A percentile compares a stretch with the other conserved stretches of the same genome.
Conservation (phyloP, 257 asterid species). For the Penstemon davidsonii region DNA sequence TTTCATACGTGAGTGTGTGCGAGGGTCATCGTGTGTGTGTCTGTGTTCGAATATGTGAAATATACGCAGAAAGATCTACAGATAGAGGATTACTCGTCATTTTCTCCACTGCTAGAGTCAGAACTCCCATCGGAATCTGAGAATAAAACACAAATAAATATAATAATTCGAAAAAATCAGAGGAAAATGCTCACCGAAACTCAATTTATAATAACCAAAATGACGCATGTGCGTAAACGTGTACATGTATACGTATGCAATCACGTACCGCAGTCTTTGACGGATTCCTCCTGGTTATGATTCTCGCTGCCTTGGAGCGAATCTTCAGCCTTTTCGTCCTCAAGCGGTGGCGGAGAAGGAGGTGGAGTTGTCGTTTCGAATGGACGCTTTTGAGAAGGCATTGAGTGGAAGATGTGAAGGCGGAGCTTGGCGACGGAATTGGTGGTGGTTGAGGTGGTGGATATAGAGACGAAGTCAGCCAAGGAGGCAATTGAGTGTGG, state of each 20-base stretch:
- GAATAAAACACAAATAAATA: constrained; percentile 34
- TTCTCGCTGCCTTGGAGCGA: constrained; percentile 46
- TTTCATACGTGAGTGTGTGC: constrained; percentile 29
- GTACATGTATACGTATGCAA: constrained; percentile 24
- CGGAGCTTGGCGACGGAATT: constrained; percentile 37
- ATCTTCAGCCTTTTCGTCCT: constrained; percentile 55
- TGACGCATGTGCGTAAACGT: constrained; percentile 30
- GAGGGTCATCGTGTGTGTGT: constrained; percentile 2
- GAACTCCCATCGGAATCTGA: constrained; percentile 78
- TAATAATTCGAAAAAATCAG: constrained; percentile 24
- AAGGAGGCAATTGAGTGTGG: constrained; percentile 38
- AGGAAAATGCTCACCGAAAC: constrained; percentile 35
- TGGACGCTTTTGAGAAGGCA: constrained; percentile 83
- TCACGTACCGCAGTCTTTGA: constrained; percentile 45
- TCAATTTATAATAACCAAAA: constrained; percentile 32
- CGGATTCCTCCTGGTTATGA: constrained; percentile 48
- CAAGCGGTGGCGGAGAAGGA: constrained; percentile 45
- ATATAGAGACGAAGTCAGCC: constrained; percentile 46
- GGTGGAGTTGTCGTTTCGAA: constrained; percentile 52
- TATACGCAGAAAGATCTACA: constrained; percentile 21
- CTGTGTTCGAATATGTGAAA: constrained; percentile 9
- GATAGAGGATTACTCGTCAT: constrained; percentile 61
- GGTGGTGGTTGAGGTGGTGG: constrained; percentile 38
- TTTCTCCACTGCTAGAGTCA: constrained; percentile 54
- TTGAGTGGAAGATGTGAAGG: constrained; percentile 44